Percentiles rank a stretch among this genome's conserved stretches.
Evolutionary conservation across 768 basidiomycete genomes (phyloP).

Genomic region (Arthromyces matolae): DNA sequence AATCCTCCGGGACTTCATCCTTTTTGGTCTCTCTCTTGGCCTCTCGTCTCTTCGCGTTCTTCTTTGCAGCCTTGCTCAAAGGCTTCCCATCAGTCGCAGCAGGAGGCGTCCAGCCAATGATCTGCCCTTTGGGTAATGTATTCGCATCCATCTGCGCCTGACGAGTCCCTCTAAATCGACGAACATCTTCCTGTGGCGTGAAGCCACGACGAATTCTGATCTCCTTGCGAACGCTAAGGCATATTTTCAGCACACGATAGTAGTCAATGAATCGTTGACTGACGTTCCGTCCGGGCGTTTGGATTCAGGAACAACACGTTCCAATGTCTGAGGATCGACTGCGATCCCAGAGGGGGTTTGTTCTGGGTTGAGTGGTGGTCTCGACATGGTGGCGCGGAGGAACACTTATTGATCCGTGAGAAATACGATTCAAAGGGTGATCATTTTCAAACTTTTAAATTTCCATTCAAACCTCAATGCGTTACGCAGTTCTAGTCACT

Average conservation of each 20-base stretch:
- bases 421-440: conserved; percentile 4
- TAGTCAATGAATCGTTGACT: conserved; percentile 23
- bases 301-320: conserved; percentile 87
- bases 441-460: neutral
- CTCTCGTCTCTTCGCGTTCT: conserved; percentile 76
- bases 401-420: conserved; percentile 14
- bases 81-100: conserved; percentile 37
- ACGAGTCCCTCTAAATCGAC: conserved; percentile 76
- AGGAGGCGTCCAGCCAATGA: conserved; percentile 77
- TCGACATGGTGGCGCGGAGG: conserved; percentile 52
- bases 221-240: conserved; percentile 76
- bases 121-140: conserved; percentile 70
- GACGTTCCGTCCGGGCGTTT: conserved; percentile 83
- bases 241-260: conserved; percentile 12
- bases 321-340: conserved; percentile 79
- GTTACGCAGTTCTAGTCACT: conserved; percentile 83
- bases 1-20: conserved; percentile 63
- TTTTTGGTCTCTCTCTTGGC: conserved; percentile 56
- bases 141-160: conserved; percentile 69
- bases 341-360: conserved; percentile 76
- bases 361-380: conserved; percentile 70
- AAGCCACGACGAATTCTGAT: conserved; percentile 89
- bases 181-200: conserved; percentile 91
- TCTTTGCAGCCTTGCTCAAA: conserved; percentile 77
- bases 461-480: conserved; percentile 43